Percentiles rank a stretch among this genome's conserved stretches.
These are phyloP conservation scores for Biscogniauxia mediterranea DNA, from an alignment of 2,329 filamentous ascomycete species.

Conservation along the genomic window DNA sequence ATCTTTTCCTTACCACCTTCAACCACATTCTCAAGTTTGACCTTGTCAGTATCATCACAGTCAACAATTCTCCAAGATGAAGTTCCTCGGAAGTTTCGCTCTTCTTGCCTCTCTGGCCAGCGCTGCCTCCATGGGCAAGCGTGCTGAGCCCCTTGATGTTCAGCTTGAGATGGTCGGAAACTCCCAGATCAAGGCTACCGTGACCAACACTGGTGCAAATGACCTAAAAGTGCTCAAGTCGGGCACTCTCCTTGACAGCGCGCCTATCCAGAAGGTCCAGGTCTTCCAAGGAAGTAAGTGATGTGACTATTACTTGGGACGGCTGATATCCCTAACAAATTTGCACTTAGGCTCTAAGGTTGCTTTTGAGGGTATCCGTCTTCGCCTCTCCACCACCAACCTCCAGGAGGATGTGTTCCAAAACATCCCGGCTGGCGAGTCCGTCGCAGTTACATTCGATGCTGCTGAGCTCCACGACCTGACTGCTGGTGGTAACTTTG, in stretches of 20 bases:
- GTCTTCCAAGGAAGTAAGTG: conserved; percentile 47
- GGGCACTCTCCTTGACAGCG: conserved; percentile 51
- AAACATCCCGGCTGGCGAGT: conserved; percentile 46
- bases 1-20: conserved; percentile 14
- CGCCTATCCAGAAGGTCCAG: conserved; percentile 53
- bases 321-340: conserved; percentile 3
- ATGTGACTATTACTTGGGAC: not conserved
- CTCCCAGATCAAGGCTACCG: conserved; percentile 50
- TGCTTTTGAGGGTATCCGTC: conserved; percentile 52
- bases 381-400: conserved; percentile 44
- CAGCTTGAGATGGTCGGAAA: conserved; percentile 49
- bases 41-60: conserved; percentile 5
- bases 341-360: conserved; percentile 38
- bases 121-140: conserved; percentile 37
- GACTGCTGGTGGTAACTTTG: conserved; percentile 51
- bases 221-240: conserved; percentile 52
- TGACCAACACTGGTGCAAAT: conserved; percentile 52
- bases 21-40: conserved; percentile 20
- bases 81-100: conserved; percentile 36
- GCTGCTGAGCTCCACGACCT: conserved; percentile 55
- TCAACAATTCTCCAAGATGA: conserved; percentile 34
- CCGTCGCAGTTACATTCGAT: conserved; percentile 53
- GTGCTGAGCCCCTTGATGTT: conserved; percentile 43
- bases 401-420: conserved; percentile 50
- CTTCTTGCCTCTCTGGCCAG: conserved; percentile 37